phyloP scores from a whole-genome alignment of 805 yeast genomes.

The Starmerella cellae region DNA sequence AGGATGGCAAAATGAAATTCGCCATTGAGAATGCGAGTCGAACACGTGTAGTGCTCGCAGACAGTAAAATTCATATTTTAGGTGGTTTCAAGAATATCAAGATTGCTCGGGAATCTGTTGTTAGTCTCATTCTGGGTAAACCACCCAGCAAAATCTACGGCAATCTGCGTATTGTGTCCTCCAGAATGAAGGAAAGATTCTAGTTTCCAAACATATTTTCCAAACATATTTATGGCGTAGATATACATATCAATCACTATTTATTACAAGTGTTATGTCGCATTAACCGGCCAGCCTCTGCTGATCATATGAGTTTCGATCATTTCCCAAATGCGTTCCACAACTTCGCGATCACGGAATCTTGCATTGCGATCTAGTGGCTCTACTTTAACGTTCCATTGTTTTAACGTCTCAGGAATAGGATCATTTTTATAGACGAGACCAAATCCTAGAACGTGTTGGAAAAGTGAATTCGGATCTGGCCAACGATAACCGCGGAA shows the following conservation, averaged over 20 bases:
- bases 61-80: slow-evolving; percentile 85
- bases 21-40: slow-evolving; percentile 98
- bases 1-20: slow-evolving; percentile 96
- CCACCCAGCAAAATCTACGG: slow-evolving; percentile 99
- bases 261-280: neutral
- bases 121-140: slow-evolving; percentile 84
- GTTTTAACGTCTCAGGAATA: slow-evolving; percentile 57
- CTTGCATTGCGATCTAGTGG: slow-evolving; percentile 69
- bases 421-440: slow-evolving; percentile 66
- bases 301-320: slow-evolving; percentile 60
- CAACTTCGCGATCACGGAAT: slow-evolving; percentile 79
- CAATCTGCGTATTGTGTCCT: slow-evolving; percentile 89
- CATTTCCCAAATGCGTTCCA: slow-evolving; percentile 71
- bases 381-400: slow-evolving; percentile 80
- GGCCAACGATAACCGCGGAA: slow-evolving; percentile 75
- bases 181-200: slow-evolving; percentile 92
- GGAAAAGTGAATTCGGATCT: slow-evolving; percentile 68
- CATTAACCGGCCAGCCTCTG: slow-evolving; percentile 39
- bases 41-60: slow-evolving; percentile 95
- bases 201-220: too few relatives aligned
- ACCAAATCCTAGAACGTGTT: slow-evolving; percentile 70
- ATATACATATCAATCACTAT: neutral
- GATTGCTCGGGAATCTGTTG: slow-evolving; percentile 97
- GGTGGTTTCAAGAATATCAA: slow-evolving; percentile 96
- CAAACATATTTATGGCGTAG: neutral